Base-by-base conservation (phyloP, 1,139 yeast genomes). In the Magnusiomyces suaveolens region DNA sequence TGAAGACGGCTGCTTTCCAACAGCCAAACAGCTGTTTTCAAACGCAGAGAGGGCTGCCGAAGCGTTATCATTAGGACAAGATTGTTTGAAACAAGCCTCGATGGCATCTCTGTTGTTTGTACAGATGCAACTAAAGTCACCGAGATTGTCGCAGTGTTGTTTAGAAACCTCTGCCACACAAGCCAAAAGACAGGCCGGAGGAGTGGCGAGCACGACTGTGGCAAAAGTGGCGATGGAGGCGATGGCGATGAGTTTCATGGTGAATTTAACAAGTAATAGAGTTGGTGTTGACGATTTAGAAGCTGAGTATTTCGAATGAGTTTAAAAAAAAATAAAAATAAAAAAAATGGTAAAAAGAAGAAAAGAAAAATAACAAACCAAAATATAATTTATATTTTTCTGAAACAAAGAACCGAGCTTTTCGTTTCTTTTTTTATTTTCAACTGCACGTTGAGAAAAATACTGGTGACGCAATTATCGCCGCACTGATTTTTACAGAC, bases 111-210 rank as follows among this genome's bases (percentile, higher is more conserved):
- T 71, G 62, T 83, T 79, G 54, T 72, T 72, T 48, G 77, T 71
- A 71, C 92, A 84, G 63, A 85, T 73, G 75, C 95, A 87, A 53
- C 70, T 63, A 60, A 85, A 74, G 66, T 83, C 81, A 67, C 78
- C 78, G 68, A 87, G 73, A 56, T 82, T 75, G 70, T 90, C 83
- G 50, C 73, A 64, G 52, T 81, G 71, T 50, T 79, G 74, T 67
- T 77, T 79, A 63, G 80, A 75, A 54, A 84, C 89, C 64, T 80
- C 77, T 56, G 87, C 78, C 58, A 86, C 92, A 78, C 96, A 88
- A 49, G 95, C 95, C 69, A 88, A 76, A 63, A 88, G 75, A 76
- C 96, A 88, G 50, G 96, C 96, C 60, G 70, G 70, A 41, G 95
- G 92, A 57, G 92, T 76, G 58, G 94, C 94, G 52, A 78, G 70